Conservation (phyloP, 495 filamentous ascomycete genomes). For the Trichoderma parareesei region DNA sequence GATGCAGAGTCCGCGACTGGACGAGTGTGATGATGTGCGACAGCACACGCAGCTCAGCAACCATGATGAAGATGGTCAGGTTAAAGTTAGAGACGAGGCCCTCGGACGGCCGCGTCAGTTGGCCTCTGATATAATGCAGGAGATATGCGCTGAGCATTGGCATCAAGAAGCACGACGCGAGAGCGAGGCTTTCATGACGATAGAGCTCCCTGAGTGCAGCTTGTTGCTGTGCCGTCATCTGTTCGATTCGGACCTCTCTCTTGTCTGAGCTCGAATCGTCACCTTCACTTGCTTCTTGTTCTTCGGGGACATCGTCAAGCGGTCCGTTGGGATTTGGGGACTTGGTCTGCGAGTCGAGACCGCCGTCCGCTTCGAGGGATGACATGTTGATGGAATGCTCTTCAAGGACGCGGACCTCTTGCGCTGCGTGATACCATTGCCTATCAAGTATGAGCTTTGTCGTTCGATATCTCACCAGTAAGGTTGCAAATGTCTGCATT, state of each 20-base stretch:
- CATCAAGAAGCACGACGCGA: conserved; percentile 69
- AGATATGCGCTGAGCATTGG: conserved; percentile 72
- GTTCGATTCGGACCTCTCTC: neutral
- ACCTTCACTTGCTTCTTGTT: conserved; percentile 19
- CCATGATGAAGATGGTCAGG: conserved; percentile 86
- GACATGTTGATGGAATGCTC: conserved; percentile 32
- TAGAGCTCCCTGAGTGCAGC: conserved; percentile 59
- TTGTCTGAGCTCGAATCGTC: neutral
- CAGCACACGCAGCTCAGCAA: conserved; percentile 73
- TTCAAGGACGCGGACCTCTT: conserved; percentile 46
- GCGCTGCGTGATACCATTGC: conserved; percentile 86
- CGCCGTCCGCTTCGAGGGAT: conserved; percentile 41
- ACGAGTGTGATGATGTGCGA: conserved; percentile 75
- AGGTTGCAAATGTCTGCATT: neutral
- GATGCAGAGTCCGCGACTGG: conserved; percentile 67
- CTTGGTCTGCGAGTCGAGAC: conserved; percentile 30
- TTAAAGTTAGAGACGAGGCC: conserved; percentile 87
- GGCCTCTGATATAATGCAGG: conserved; percentile 63
- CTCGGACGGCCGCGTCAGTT: conserved; percentile 75
- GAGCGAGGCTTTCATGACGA: conserved; percentile 62
- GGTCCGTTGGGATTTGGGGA: conserved; percentile 9
- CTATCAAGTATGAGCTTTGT: conserved; percentile 30
- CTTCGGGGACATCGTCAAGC: conserved; percentile 34
- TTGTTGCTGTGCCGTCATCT: conserved; percentile 17
- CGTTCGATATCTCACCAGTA: neutral